phyloP scores from a whole-genome alignment of 768 basidiomycete species.

The Suillus placidus region DNA sequence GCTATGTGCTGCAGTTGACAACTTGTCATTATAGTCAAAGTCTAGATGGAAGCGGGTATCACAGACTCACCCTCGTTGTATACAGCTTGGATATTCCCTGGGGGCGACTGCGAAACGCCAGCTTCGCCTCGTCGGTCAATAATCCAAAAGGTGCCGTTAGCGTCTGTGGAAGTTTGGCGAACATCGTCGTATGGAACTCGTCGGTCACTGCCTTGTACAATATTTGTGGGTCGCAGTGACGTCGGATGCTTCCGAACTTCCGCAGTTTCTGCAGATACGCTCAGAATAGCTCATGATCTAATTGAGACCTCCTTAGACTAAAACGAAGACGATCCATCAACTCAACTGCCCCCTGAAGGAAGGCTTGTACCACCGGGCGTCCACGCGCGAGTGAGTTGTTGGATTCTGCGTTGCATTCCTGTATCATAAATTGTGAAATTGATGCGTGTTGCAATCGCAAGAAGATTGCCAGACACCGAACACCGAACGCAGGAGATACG shows the following conservation, averaged over 20 bases:
- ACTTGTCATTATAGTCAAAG: constrained; percentile 9
- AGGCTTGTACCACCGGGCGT: too few relatives aligned
- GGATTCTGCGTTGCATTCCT: too few relatives aligned
- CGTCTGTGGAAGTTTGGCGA: constrained; percentile 71
- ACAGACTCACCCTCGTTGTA: constrained; percentile 62
- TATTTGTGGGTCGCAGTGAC: background rate
- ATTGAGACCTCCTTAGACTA: background rate
- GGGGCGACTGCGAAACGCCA: constrained; percentile 83
- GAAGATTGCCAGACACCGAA: too few relatives aligned
- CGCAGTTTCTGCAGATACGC: background rate
- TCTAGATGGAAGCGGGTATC: background rate
- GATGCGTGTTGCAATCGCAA: too few relatives aligned
- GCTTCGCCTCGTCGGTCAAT: constrained; percentile 84
- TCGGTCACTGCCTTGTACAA: background rate
- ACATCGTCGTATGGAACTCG: constrained; percentile 43
- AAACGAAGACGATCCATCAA: background rate
- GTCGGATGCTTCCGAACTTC: constrained; percentile 1
- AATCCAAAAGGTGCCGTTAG: constrained; percentile 77
- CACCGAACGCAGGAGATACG: too few relatives aligned
- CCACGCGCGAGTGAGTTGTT: too few relatives aligned
- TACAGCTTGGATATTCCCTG: constrained; percentile 78
- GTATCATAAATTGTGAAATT: too few relatives aligned
- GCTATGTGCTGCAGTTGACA: constrained; percentile 62
- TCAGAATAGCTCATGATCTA: background rate
- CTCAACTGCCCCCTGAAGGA: too few relatives aligned